Evolutionary conservation across 768 basidiomycete species (phyloP).

Genomic region (Mycena filopes): DNA sequence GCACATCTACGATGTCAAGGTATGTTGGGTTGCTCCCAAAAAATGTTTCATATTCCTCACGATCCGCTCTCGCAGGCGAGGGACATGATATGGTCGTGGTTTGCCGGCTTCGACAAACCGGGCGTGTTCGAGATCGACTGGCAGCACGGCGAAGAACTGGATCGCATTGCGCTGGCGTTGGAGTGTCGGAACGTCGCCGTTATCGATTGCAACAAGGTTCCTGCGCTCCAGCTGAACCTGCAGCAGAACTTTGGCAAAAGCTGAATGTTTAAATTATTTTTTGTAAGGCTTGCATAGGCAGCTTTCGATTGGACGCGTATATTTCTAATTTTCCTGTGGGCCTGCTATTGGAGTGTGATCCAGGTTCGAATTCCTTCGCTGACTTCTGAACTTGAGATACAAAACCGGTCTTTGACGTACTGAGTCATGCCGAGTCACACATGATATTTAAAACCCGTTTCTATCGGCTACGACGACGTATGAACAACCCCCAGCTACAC

Average conservation of each 20-base stretch:
- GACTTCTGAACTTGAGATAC: too few species aligned
- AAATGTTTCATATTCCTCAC: not conserved
- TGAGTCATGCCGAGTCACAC: too few species aligned
- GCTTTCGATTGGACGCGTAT: too few species aligned
- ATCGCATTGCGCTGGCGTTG: slow-evolving; percentile 76
- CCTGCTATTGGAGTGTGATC: too few species aligned
- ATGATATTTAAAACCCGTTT: too few species aligned
- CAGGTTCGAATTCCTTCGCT: too few species aligned
- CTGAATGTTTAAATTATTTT: too few species aligned
- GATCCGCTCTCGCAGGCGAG: slow-evolving; percentile 47
- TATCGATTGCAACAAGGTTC: slow-evolving; percentile 67
- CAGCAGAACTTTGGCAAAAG: too few species aligned
- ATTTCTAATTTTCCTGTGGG: too few species aligned
- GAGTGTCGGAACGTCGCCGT: slow-evolving; percentile 76
- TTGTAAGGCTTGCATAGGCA: too few species aligned
- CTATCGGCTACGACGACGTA: not conserved
- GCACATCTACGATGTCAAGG: slow-evolving; percentile 76
- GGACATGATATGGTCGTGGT: slow-evolving; percentile 73
- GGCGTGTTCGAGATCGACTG: slow-evolving; percentile 84
- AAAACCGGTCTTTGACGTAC: too few species aligned
- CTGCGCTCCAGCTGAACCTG: slow-evolving; percentile 39
- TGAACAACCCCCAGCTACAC: slow-evolving; percentile 24
- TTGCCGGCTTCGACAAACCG: slow-evolving; percentile 63
- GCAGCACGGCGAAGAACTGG: slow-evolving; percentile 63
- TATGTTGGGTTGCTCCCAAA: slow-evolving; percentile 38